Evolutionary conservation across 495 filamentous ascomycete species (phyloP), one percentile per base, ranked within the genome.

Genomic region (Hypoxylon cercidicola): DNA sequence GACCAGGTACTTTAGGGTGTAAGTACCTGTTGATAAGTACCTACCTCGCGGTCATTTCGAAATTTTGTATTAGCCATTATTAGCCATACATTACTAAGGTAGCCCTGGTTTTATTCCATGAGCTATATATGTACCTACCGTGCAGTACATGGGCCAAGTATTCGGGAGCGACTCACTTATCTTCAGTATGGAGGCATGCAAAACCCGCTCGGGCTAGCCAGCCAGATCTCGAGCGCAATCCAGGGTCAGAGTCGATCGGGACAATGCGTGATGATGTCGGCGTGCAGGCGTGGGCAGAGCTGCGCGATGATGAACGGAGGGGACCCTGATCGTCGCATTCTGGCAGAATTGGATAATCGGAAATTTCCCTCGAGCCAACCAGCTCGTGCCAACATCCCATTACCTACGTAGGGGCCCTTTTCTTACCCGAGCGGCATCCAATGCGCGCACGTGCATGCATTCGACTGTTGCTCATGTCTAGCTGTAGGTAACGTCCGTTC

Each of bases 251-350:
- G 16, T 10, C 3, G 1, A 43, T 43, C 40, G 40, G 40, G 12
- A 40, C 37, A 40, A 16, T 60, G 62, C 45, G 30, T 12, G 51
- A 61, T 66, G 63, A 66, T 50, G 46, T 66, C 63, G 63, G 7
- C 51, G 39, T 32, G 30, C 30, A 32, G 40, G 16, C 1, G 55
- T 60, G 50, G 8, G 37, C 37, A 43, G 5, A 18, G n/a, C 61
- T 66, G 62, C 51, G 30, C 16, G 51, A 61, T 66, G 63, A 66
- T 50, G 46, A 43, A 48, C 9, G 37, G 37, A 20, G 19, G 55
- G 53, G 64, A 67, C 64, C 64, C 64, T 67, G 64, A 62, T 62
- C 64, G 64, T 61, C 64, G 28, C 47, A 23, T 55, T 48, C 41
- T 32, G 56, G 63, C 56, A 47, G 52, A 66, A 48, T 37, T 49